These are phyloP conservation scores for Penicillium canescens DNA, from an alignment of 495 filamentous ascomycete genomes.

Conservation along the genomic window DNA sequence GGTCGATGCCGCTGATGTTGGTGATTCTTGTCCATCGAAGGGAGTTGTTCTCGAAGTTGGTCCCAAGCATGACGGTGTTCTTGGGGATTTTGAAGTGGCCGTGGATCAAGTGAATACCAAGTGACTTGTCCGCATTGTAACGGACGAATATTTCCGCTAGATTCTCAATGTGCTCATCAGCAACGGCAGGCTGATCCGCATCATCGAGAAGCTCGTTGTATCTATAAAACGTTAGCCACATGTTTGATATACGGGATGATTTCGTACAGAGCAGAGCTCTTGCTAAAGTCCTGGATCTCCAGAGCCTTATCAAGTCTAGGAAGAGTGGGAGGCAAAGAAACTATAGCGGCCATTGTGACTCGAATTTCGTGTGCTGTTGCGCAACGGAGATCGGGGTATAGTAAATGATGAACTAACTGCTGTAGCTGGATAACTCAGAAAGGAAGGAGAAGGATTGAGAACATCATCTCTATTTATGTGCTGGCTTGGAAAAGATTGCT, in stretches of 20 bases:
- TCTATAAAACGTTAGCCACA: neutral
- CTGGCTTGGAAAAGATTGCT: neutral
- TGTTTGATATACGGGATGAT: neutral
- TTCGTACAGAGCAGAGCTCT: conserved; percentile 1
- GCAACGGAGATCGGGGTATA: no score
- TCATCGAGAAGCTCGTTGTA: conserved; percentile 1
- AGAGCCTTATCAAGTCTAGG: neutral
- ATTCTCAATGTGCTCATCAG: neutral
- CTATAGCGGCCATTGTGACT: neutral
- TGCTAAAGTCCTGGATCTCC: neutral
- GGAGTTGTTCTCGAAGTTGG: conserved; percentile 1
- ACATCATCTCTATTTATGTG: neutral
- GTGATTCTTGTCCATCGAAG: no score
- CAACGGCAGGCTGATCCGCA: neutral
- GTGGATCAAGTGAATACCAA: neutral
- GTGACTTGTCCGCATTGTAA: no score
- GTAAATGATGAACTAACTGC: no score
- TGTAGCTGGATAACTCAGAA: no score
- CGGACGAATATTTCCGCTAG: no score
- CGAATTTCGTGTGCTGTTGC: neutral
- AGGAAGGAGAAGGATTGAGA: no score
- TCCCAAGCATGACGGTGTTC: conserved; percentile 6
- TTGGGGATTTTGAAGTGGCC: conserved; percentile 7
- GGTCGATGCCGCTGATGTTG: conserved; percentile 2
- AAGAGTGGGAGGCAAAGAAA: neutral